Conservation (phyloP, 805 yeast genomes). For the Saccharomycopsis lassenensis region DNA sequence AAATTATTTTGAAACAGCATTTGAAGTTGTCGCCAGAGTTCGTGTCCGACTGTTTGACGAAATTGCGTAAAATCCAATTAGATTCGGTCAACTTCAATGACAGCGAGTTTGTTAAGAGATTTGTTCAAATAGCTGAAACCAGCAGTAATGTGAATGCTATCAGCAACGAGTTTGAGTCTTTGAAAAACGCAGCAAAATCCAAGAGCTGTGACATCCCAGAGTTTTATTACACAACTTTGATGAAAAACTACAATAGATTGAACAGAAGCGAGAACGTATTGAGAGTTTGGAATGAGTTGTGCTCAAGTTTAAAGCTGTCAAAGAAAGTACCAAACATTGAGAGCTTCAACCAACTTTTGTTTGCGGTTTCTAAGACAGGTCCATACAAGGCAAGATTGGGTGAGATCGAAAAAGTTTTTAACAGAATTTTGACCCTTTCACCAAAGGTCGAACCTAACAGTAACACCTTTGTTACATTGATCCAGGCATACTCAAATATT, state of each 20-base stretch:
- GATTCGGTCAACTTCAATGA: constrained; percentile 1
- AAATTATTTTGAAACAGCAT: neutral
- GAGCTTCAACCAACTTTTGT: constrained; percentile 51
- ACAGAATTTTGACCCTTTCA: constrained; percentile 22
- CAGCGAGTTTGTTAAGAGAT: constrained; percentile 16
- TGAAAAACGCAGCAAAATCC: constrained; percentile 20
- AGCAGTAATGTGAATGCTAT: constrained; percentile 19
- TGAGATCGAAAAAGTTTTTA: constrained; percentile 29
- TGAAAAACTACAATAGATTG: constrained; percentile 34
- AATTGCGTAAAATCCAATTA: neutral
- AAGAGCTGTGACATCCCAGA: constrained; percentile 29
- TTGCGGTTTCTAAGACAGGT: constrained; percentile 30
- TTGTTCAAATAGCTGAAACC: constrained; percentile 17
- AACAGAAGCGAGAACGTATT: constrained; percentile 29
- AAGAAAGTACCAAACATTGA: too few species aligned
- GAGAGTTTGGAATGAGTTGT: constrained; percentile 42
- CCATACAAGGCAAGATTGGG: constrained; percentile 23
- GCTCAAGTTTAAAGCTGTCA: constrained; percentile 26
- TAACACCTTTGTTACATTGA: constrained; percentile 36
- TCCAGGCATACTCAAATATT: constrained; percentile 39
- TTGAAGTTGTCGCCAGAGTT: constrained; percentile 3
- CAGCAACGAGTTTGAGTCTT: constrained; percentile 15
- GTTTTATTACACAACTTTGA: constrained; percentile 31
- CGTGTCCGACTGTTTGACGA: neutral
- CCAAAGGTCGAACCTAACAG: constrained; percentile 28